A percentile compares a stretch with the other conserved stretches of the same genome.
These are phyloP conservation scores for Termitomyces bulborhizus DNA, from an alignment of 768 basidiomycete species.

Conservation along the genomic window DNA sequence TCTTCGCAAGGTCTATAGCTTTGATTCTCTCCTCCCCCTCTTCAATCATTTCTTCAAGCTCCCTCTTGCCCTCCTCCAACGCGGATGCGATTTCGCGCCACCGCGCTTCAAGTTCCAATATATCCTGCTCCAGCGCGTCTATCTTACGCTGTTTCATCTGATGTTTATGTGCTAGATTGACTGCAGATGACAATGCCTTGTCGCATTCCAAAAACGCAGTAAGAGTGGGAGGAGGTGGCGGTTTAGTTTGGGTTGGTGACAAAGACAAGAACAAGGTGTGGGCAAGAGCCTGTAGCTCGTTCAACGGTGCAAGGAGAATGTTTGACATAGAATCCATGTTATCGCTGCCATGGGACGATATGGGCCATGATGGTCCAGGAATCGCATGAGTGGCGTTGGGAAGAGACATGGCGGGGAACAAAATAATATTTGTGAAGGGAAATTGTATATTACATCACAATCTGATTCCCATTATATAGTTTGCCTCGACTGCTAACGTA, in stretches of 20 bases:
- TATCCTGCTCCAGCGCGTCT: conserved; percentile 64
- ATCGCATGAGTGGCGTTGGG: conserved; percentile 1
- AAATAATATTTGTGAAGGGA: conserved; percentile 6
- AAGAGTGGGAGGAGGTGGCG: conserved; percentile 54
- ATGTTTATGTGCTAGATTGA: conserved; percentile 62
- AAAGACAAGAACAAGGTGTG: conserved; percentile 68
- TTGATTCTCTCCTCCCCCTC: conserved; percentile 72
- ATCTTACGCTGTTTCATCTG: conserved; percentile 74
- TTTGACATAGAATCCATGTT: conserved; percentile 46
- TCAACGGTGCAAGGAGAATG: conserved; percentile 55
- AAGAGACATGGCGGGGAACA: conserved; percentile 9
- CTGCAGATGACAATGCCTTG: conserved; percentile 54
- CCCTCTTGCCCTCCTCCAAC: conserved; percentile 59
- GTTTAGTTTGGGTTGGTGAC: conserved; percentile 58
- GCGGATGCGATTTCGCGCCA: conserved; percentile 67
- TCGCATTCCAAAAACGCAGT: conserved; percentile 60
- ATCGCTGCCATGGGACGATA: conserved; percentile 2
- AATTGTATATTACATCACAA: too few species aligned
- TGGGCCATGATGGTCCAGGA: conserved; percentile 9
- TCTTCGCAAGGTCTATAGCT: conserved; percentile 65
- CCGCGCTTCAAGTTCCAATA: conserved; percentile 56
- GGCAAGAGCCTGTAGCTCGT: conserved; percentile 55
- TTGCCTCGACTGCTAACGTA: too few species aligned
- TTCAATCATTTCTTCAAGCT: conserved; percentile 61
- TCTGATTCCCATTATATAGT: too few species aligned